Evolutionary conservation across 2,329 filamentous ascomycete genomes (phyloP).

Genomic region (Apiospora marii): DNA sequence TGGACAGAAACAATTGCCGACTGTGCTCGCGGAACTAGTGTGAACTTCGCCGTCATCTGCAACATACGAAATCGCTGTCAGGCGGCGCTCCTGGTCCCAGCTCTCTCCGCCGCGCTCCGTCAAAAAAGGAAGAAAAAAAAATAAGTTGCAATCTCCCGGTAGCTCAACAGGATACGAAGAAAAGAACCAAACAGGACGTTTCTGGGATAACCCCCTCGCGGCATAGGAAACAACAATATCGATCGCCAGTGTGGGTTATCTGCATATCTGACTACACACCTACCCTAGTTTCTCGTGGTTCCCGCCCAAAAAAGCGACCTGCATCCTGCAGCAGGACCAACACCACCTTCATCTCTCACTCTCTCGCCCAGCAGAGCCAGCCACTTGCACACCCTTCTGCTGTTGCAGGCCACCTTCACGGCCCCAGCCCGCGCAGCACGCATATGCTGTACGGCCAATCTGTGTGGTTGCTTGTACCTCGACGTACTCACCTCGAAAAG

Average conservation of each 20-base stretch:
- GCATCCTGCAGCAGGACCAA: conserved; percentile 10
- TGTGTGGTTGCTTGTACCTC: conserved; percentile 38
- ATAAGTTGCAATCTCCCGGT: conserved; percentile 2
- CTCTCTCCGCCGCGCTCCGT: neutral
- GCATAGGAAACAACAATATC: conserved; percentile 20
- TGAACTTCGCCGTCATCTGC: neutral
- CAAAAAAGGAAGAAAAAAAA: neutral
- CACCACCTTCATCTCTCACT: conserved; percentile 13
- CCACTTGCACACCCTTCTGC: conserved; percentile 1
- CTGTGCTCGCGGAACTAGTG: neutral
- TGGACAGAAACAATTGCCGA: conserved; percentile 8
- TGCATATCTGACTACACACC: conserved; percentile 8
- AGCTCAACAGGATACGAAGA: neutral
- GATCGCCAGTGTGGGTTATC: conserved; percentile 16
- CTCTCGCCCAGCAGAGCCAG: conserved; percentile 13
- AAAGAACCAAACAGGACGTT: neutral
- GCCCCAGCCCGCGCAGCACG: conserved; percentile 4
- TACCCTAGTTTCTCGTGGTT: conserved; percentile 17
- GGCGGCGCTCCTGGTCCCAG: neutral
- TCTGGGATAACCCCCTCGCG: neutral
- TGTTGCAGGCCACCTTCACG: conserved; percentile 13
- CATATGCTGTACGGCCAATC: conserved; percentile 28
- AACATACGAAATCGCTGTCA: conserved; percentile 3
- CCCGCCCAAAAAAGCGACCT: conserved; percentile 20
- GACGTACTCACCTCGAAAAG: conserved; percentile 42